phyloP scores from a whole-genome alignment of 2,329 filamentous ascomycete genomes.

The Cladophialophora chaetospira region DNA sequence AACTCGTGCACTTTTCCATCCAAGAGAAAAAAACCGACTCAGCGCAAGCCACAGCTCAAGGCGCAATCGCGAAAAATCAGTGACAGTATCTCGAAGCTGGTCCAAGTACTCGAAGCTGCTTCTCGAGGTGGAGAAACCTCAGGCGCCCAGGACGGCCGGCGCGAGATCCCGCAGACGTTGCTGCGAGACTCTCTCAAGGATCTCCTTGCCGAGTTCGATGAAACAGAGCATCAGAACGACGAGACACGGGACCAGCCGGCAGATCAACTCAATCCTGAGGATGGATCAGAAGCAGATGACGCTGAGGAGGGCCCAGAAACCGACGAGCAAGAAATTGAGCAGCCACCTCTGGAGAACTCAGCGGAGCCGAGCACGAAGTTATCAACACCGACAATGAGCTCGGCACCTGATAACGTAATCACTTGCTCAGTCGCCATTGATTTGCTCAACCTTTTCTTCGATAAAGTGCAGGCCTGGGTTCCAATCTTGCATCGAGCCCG shows the following conservation, averaged over 20 bases:
- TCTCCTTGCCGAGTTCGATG: conserved; percentile 21
- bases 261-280: background rate
- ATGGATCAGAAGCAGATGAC: conserved; percentile 10
- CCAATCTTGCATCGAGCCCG: conserved; percentile 88
- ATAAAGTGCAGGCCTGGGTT: conserved; percentile 80
- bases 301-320: conserved; percentile 7
- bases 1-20: conserved; percentile 24
- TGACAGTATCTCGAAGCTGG: conserved; percentile 19
- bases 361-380: conserved; percentile 4
- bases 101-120: conserved; percentile 23
- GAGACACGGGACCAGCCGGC: background rate
- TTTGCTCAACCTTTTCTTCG: conserved; percentile 86
- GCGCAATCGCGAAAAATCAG: conserved; percentile 20
- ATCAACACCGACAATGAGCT: background rate
- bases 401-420: conserved; percentile 2
- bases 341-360: background rate
- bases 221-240: conserved; percentile 2
- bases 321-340: conserved; percentile 3
- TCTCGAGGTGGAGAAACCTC: conserved; percentile 12
- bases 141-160: conserved; percentile 5
- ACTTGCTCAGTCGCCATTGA: conserved; percentile 62
- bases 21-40: conserved; percentile 20
- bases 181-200: conserved; percentile 21
- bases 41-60: conserved; percentile 24
- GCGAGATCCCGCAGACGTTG: conserved; percentile 11